Percentiles rank a stretch among this genome's conserved stretches.
Conservation (phyloP, 1,284 basidiomycete species). For the Boletellus dicymbophilus region DNA sequence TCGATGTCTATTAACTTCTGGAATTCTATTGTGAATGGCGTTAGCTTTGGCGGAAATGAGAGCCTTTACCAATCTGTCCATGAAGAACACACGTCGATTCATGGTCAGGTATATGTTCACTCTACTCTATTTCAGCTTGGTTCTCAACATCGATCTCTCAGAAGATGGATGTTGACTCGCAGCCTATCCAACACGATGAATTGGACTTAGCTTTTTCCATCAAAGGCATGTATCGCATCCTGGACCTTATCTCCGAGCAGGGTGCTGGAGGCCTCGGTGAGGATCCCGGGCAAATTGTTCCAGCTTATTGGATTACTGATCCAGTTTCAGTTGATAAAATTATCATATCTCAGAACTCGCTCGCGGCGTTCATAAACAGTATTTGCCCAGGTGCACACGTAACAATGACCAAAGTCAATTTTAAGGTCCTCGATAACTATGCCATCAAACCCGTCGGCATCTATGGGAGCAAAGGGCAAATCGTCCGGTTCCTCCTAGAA, state of each 20-base stretch:
- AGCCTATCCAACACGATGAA: conserved; percentile 10
- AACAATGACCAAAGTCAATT: conserved; percentile 55
- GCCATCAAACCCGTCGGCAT: conserved; percentile 50
- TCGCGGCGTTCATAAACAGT: conserved; percentile 46
- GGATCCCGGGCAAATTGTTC: conserved; percentile 1
- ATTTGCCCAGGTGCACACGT: conserved; percentile 48
- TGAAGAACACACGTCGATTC: conserved; percentile 7
- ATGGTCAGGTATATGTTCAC: conserved; percentile 14
- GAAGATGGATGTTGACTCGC: conserved; percentile 24
- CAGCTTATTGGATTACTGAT: background rate
- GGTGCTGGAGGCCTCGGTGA: conserved; percentile 53
- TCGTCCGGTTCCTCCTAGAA: conserved; percentile 45
- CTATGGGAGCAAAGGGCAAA: conserved; percentile 52
- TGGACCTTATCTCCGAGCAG: conserved; percentile 56
- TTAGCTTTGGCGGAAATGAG: conserved; percentile 3
- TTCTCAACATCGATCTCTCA: background rate
- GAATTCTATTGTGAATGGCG: background rate
- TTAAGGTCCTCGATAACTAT: conserved; percentile 46
- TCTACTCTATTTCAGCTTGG: background rate
- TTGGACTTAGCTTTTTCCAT: conserved; percentile 33
- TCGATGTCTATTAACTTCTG: background rate
- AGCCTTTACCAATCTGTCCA: conserved; percentile 23
- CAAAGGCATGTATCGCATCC: conserved; percentile 49
- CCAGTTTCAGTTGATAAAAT: conserved; percentile 53
- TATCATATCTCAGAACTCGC: conserved; percentile 52